phyloP scores from a whole-genome alignment of 345 rosid species.

The Salix koriyanagi region DNA sequence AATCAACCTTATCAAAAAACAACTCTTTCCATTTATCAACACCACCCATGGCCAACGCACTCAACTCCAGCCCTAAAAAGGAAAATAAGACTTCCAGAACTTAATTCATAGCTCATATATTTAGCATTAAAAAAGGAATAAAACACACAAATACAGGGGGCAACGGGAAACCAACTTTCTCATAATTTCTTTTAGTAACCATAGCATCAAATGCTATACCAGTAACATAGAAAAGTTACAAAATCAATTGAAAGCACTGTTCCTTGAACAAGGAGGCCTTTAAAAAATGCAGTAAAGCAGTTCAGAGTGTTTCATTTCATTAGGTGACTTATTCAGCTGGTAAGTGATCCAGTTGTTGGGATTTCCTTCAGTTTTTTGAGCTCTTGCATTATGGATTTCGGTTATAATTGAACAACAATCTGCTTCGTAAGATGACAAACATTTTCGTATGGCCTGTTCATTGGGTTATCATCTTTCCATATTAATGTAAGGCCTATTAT shows the following conservation, averaged over 20 bases:
- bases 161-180: neutral
- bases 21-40: neutral
- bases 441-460: neutral
- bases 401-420: neutral
- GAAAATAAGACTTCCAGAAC: neutral
- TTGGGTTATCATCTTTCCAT: neutral
- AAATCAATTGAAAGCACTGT: conserved; percentile 4
- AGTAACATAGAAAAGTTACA: neutral
- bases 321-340: neutral
- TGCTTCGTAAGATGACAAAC: neutral
- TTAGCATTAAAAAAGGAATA: too few species aligned
- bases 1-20: neutral
- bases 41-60: neutral
- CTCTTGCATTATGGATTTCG: neutral
- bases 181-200: neutral
- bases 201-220: neutral
- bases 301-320: neutral
- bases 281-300: neutral
- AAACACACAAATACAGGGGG: neutral
- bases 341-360: neutral
- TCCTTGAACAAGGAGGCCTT: neutral
- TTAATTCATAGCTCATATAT: neutral
- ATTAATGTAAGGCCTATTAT: neutral
- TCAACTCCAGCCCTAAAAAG: neutral
- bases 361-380: neutral